A percentile compares a stretch with the other conserved stretches of the same genome.
phyloP scores from a whole-genome alignment of 805 yeast species.

The Torulaspora gathmanii region DNA sequence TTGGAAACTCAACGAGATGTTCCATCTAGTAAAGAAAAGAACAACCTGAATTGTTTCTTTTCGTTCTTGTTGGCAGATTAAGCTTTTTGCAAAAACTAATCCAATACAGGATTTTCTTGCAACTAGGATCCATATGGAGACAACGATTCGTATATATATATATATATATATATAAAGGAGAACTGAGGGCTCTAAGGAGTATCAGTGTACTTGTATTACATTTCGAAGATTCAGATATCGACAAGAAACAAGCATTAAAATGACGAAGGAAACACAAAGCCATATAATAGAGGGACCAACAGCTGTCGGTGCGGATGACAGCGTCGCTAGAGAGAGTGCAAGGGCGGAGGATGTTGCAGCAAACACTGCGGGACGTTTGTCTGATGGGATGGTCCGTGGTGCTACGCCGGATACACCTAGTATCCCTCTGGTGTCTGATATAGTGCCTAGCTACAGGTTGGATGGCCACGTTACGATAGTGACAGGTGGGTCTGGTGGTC shows the following conservation, averaged over 20 bases:
- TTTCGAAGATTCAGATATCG: not conserved
- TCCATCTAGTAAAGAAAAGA: too few species aligned
- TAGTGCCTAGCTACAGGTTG: conserved; percentile 60
- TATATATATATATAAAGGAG: not conserved
- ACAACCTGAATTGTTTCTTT: not conserved
- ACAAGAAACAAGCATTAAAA: not conserved
- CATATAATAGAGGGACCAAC: conserved; percentile 16
- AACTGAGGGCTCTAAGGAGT: not conserved
- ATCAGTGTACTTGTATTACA: too few species aligned
- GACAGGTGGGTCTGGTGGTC: conserved; percentile 81
- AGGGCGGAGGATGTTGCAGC: conserved; percentile 11
- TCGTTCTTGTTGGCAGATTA: not conserved
- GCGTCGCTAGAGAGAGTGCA: conserved; percentile 9
- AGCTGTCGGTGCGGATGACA: conserved; percentile 10
- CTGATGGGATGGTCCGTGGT: conserved; percentile 16
- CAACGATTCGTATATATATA: not conserved
- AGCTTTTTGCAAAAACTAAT: not conserved
- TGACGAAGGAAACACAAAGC: conserved; percentile 9
- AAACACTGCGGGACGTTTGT: conserved; percentile 5
- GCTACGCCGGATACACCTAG: conserved; percentile 25
- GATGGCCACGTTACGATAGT: conserved; percentile 67
- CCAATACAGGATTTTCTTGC: not conserved
- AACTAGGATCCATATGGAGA: not conserved
- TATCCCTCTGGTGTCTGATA: conserved; percentile 36
- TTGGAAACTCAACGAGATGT: too few species aligned